Conservation (phyloP, 2,329 filamentous ascomycete genomes). For the Cercospora citrullina region DNA sequence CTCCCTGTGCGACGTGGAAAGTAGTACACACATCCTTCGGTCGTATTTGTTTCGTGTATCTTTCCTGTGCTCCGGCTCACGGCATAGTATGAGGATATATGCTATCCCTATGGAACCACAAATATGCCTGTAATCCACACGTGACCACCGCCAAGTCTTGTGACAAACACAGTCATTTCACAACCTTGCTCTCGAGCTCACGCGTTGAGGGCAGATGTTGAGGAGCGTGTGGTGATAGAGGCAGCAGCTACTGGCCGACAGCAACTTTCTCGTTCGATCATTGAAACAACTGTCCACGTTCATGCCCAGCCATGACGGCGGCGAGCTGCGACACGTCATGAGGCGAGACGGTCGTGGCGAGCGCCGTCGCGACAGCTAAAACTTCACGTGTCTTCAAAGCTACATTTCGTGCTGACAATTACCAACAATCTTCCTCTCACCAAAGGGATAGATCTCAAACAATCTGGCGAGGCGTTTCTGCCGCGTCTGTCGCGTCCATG, state of each 20-base stretch:
- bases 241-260: background rate
- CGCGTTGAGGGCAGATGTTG: background rate
- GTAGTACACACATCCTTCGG: background rate
- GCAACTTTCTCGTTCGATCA: background rate
- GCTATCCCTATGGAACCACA: background rate
- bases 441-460: background rate
- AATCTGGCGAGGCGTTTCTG: background rate
- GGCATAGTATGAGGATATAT: too few species aligned
- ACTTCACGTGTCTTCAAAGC: background rate
- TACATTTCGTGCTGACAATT: background rate
- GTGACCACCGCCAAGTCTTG: background rate
- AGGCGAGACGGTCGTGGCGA: slow-evolving; percentile 11
- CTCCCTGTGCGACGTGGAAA: background rate
- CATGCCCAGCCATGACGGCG: background rate
- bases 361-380: slow-evolving; percentile 4
- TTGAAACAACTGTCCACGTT: background rate
- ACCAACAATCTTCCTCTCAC: background rate
- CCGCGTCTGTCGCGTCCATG: background rate
- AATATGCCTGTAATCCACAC: background rate
- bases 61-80: background rate
- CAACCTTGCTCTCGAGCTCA: background rate
- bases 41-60: background rate
- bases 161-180: background rate
- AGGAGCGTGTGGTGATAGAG: background rate
- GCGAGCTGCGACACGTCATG: slow-evolving; percentile 17